phyloP scores from a whole-genome alignment of 352 stramenopile genomes.

The Bremia lactucae region DNA sequence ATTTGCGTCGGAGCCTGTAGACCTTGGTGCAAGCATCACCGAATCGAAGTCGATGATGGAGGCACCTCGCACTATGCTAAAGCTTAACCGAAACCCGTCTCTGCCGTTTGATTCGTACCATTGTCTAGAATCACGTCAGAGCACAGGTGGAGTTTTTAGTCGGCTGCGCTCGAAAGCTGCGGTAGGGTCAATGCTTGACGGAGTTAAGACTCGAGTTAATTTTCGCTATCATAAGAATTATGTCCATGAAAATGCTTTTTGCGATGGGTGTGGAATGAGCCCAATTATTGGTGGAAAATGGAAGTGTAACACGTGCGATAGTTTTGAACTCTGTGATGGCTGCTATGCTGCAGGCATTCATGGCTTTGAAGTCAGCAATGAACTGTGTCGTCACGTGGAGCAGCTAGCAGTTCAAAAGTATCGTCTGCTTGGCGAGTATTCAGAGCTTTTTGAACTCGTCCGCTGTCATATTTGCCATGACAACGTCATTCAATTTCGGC shows the following conservation, averaged over 20 bases:
- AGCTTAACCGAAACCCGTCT: slow-evolving; percentile 10
- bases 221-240: slow-evolving; percentile 49
- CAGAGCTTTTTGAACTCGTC: slow-evolving; percentile 62
- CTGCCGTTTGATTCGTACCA: slow-evolving; percentile 16
- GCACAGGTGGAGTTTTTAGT: slow-evolving; percentile 34
- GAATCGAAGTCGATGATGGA: slow-evolving; percentile 55
- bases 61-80: slow-evolving; percentile 3
- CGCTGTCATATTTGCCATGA: slow-evolving; percentile 57
- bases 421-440: slow-evolving; percentile 38
- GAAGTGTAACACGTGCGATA: slow-evolving; percentile 65
- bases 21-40: slow-evolving; percentile 41
- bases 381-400: slow-evolving; percentile 58
- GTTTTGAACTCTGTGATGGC: slow-evolving; percentile 50
- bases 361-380: slow-evolving; percentile 58
- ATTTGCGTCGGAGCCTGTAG: slow-evolving; percentile 50
- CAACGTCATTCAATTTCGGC: slow-evolving; percentile 55
- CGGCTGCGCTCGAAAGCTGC: slow-evolving; percentile 35
- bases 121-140: slow-evolving; percentile 5
- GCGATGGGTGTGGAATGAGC: slow-evolving; percentile 64
- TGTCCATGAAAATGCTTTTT: slow-evolving; percentile 71
- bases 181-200: slow-evolving; percentile 38
- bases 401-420: slow-evolving; percentile 42
- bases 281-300: slow-evolving; percentile 69
- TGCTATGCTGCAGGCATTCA: slow-evolving; percentile 64
- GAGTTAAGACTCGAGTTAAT: slow-evolving; percentile 44